A percentile compares a stretch with the other conserved stretches of the same genome.
These are phyloP conservation scores for Penicillium angulare DNA, from an alignment of 495 filamentous ascomycete species.

Conservation along the genomic window DNA sequence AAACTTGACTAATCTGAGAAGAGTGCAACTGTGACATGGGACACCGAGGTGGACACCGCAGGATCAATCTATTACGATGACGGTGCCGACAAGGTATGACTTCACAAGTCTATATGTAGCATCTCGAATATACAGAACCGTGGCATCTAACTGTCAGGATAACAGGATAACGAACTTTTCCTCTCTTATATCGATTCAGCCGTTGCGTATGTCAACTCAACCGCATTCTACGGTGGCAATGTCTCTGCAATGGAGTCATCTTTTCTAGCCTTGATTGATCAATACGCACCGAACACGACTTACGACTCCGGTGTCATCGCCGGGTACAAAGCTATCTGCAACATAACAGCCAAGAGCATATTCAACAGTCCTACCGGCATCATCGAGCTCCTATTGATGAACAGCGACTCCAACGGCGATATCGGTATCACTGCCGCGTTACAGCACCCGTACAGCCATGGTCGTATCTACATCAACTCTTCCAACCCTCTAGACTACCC, in stretches of 20 bases:
- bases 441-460: constrained; percentile 36
- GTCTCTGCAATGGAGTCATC: constrained; percentile 11
- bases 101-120: background rate
- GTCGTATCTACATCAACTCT: constrained; percentile 37
- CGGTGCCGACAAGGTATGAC: constrained; percentile 23
- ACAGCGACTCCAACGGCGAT: constrained; percentile 30
- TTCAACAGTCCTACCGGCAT: constrained; percentile 26
- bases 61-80: constrained; percentile 30
- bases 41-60: constrained; percentile 23
- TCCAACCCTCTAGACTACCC: constrained; percentile 34
- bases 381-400: constrained; percentile 35
- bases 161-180: constrained; percentile 24
- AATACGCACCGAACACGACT: constrained; percentile 24
- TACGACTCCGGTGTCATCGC: constrained; percentile 25
- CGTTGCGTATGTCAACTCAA: constrained; percentile 32
- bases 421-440: constrained; percentile 35
- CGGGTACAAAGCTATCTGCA: constrained; percentile 35
- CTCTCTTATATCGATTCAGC: constrained; percentile 34
- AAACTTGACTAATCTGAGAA: constrained; percentile 9
- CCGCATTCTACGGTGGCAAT: constrained; percentile 17
- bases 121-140: background rate
- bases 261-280: constrained; percentile 19
- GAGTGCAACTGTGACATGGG: constrained; percentile 33
- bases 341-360: constrained; percentile 28
- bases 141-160: constrained; percentile 9